phyloP scores from a whole-genome alignment of 2,329 filamentous ascomycete genomes.

The Venturia carpophila region DNA sequence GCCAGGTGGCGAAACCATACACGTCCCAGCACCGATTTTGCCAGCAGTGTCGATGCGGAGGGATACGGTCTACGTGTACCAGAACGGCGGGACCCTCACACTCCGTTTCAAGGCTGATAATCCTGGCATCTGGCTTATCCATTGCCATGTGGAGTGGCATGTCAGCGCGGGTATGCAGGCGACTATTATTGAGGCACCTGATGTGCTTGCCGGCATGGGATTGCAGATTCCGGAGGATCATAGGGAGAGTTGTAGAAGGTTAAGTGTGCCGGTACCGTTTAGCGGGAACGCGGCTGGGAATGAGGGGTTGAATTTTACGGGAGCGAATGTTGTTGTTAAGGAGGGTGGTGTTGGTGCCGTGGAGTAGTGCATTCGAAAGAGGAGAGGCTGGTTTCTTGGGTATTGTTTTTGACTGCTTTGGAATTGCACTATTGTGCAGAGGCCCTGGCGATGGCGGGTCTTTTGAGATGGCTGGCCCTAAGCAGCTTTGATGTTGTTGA shows the following conservation, averaged over 20 bases:
- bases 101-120: constrained; percentile 50
- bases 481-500: too few relatives aligned
- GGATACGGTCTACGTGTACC: constrained; percentile 47
- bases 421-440: too few relatives aligned
- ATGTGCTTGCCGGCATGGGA: constrained; percentile 53
- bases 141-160: constrained; percentile 32
- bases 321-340: not conserved
- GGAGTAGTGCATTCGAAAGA: too few relatives aligned
- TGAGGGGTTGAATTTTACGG: constrained; percentile 30
- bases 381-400: too few relatives aligned
- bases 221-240: constrained; percentile 47
- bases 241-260: constrained; percentile 49
- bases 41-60: constrained; percentile 40
- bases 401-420: too few relatives aligned
- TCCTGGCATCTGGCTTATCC: constrained; percentile 32
- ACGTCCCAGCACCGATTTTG: constrained; percentile 20
- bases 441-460: too few relatives aligned
- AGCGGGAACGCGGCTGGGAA: constrained; percentile 71
- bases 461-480: too few relatives aligned
- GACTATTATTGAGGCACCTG: constrained; percentile 44
- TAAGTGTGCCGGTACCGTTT: constrained; percentile 42
- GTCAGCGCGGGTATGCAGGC: constrained; percentile 29
- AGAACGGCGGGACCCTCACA: constrained; percentile 49
- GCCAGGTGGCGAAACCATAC: not conserved
- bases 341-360: not conserved